phyloP scores from a whole-genome alignment of 1,139 yeast species.

The Magnusiomyces clavatus region DNA sequence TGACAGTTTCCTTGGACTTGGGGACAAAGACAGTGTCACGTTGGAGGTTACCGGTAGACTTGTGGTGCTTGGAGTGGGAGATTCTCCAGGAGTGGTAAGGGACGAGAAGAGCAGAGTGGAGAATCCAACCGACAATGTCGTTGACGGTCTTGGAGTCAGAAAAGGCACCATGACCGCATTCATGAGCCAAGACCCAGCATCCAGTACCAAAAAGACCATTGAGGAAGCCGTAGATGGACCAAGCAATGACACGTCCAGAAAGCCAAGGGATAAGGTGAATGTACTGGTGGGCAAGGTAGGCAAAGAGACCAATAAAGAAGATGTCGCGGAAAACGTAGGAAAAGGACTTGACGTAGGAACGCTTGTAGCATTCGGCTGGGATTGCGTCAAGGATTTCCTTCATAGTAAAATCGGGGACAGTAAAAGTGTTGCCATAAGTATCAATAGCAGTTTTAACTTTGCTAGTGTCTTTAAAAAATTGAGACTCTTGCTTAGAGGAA shows the following conservation, averaged over 20 bases:
- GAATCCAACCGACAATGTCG: constrained; percentile 73
- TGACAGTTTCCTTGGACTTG: constrained; percentile 49
- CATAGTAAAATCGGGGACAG: constrained; percentile 67
- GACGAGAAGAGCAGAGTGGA: constrained; percentile 70
- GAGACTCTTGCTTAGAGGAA: constrained; percentile 14
- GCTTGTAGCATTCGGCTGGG: constrained; percentile 69
- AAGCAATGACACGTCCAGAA: constrained; percentile 44
- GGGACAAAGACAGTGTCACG: constrained; percentile 84
- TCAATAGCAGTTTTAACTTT: constrained; percentile 33
- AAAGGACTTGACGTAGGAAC: constrained; percentile 49
- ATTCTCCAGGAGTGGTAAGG: constrained; percentile 86
- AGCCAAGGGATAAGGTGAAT: constrained; percentile 46
- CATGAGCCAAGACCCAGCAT: constrained; percentile 82
- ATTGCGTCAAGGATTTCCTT: constrained; percentile 65
- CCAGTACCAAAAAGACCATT: constrained; percentile 73
- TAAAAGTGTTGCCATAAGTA: constrained; percentile 56
- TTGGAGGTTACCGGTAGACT: constrained; percentile 75
- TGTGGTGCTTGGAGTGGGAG: constrained; percentile 79
- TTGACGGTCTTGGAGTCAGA: constrained; percentile 62
- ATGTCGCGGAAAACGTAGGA: constrained; percentile 63
- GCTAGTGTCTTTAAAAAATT: constrained; percentile 7
- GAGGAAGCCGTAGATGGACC: constrained; percentile 49
- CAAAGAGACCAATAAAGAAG: constrained; percentile 42
- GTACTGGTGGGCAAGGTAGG: constrained; percentile 45
- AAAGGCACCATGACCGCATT: constrained; percentile 85